Evolutionary conservation across 2,329 filamentous ascomycete species (phyloP).

Genomic region (Colletotrichum sp.): DNA sequence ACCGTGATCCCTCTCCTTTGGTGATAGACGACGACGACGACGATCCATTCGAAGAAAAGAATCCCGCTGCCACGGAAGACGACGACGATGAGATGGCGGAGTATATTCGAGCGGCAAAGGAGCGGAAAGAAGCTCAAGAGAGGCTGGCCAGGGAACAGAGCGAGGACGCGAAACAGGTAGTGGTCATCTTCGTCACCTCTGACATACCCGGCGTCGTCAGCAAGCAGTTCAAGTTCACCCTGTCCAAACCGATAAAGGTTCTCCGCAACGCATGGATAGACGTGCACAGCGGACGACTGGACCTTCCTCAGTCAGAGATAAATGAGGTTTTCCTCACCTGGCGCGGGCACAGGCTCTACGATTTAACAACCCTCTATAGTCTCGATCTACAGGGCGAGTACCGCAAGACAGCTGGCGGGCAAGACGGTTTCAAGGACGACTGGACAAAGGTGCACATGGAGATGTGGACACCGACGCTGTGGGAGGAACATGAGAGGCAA

Average conservation of each 20-base stretch:
- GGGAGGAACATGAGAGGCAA: conserved; percentile 50
- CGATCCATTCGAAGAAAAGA: conserved; percentile 18
- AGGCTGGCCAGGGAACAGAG: conserved; percentile 40
- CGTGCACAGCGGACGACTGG: conserved; percentile 52
- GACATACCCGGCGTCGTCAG: conserved; percentile 63
- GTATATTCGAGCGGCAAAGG: conserved; percentile 49
- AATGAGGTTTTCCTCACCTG: conserved; percentile 78
- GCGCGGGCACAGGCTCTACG: conserved; percentile 74
- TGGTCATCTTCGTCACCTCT: conserved; percentile 61
- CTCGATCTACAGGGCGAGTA: conserved; percentile 60
- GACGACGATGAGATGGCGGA: conserved; percentile 46
- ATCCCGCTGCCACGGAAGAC: conserved; percentile 10
- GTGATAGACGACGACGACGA: conserved; percentile 27
- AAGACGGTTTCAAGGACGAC: conserved; percentile 50
- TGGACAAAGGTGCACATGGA: conserved; percentile 73
- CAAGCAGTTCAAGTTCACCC: conserved; percentile 64
- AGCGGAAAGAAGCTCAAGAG: conserved; percentile 40
- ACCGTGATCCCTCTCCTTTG: conserved; percentile 18
- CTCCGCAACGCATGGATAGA: conserved; percentile 74
- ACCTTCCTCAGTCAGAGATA: conserved; percentile 43
- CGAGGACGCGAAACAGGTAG: conserved; percentile 26
- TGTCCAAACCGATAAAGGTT: conserved; percentile 70
- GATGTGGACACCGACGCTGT: conserved; percentile 74
- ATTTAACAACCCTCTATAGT: conserved; percentile 73
- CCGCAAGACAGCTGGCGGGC: conserved; percentile 42